Base-by-base conservation (phyloP, 805 yeast genomes). In the Hemisphaericaspora nanyangensis region DNA sequence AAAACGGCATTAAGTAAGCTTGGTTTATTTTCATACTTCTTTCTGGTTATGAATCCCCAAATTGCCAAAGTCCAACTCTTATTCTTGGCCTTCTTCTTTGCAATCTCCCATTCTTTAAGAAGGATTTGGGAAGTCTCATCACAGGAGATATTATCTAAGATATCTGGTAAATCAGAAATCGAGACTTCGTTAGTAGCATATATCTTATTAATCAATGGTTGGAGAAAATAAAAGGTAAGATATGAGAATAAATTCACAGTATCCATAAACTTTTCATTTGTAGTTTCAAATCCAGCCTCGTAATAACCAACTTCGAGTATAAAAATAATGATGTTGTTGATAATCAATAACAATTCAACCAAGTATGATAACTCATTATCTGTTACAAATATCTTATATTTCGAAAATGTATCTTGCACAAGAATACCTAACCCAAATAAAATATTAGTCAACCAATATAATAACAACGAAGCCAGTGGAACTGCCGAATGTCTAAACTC, bases 121-220 rank as follows among this genome's bases (percentile, higher is more conserved):
- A 65, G 55, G 24, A 22, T 34, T 1, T 35, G 35, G 29, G 42
- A 53, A 15, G 59, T 54, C 13, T 35, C 45, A 18, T 50, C 51
- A 35, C 45, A 41, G 19, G 36, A 39, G 12, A 48, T 27, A 12
- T 48, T 49, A 19, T 42, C 42, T 2, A 44, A 45, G 42, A 38
- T 50, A 13, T 76, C 72, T 10, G 96, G 96, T 36, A 91, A 71
- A 57, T 89, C 96, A 2, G 68, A 64, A 8, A 48, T 45, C 18
- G 40, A 43, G 15, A 59, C 56, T 15, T 50, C 50, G n/a, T 45
- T 51, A 7, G 56, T 50, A 15, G 38, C 35, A 44, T 58, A 50
- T 35, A 60, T 54, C 20, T 49, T 40, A 24, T 45, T 37, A 29
- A 64, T 55, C 18, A 54, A 42, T 2, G 62, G 61, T 28, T 55